Evolutionary conservation across 2,329 filamentous ascomycete species (phyloP), one percentile per base, ranked within the genome.

Genomic region (Raffaelea ambrosiae): DNA sequence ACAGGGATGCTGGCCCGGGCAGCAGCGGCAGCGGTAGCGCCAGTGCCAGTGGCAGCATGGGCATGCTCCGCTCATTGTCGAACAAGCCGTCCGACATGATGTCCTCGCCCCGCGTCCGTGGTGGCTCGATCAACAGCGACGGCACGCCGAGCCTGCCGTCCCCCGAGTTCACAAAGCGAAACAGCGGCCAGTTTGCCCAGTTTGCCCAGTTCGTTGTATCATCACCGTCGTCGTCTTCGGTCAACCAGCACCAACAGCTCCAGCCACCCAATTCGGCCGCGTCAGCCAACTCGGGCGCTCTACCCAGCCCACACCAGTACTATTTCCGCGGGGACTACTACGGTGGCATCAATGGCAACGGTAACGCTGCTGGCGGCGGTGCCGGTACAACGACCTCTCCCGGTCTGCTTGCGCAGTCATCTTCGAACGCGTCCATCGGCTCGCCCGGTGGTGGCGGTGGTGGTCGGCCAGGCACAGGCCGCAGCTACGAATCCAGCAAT

Each of bases 121-220:
- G 78, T 3, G 61, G 76, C 36, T 87, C 83, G 1, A 56, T 83
- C 46, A 81, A 77, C 51, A 78, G 76, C 55, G 83, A 86, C 36
- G 66, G 71, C 23, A 78, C 77, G 5, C 83, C 84, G 0, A 76
- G 71, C 47, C 61, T 84, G 16, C 83, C 83, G 1, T 74, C 81
- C 3, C 78, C 80, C 3, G 84, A 88, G 49, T 85, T 84, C 46
- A 76, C 76, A 7, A 29, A 29, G 26, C 79, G 81, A 46, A 71
- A 79, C 56, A 87, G 82, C 59, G 83, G 79, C 23, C 80, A 83
- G 45, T 81, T 87, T 56, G 74, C 73, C 23, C 80, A 83, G 45
- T 81, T 87, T 56, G 74, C 73, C 36, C 26, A 29, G 26, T 29
- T 29, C 26, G 13, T 73, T 35, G 70, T 80, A 48, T 81, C 81